Base-by-base conservation (phyloP, 768 basidiomycete species). In the Termitomyces bulborhizus region DNA sequence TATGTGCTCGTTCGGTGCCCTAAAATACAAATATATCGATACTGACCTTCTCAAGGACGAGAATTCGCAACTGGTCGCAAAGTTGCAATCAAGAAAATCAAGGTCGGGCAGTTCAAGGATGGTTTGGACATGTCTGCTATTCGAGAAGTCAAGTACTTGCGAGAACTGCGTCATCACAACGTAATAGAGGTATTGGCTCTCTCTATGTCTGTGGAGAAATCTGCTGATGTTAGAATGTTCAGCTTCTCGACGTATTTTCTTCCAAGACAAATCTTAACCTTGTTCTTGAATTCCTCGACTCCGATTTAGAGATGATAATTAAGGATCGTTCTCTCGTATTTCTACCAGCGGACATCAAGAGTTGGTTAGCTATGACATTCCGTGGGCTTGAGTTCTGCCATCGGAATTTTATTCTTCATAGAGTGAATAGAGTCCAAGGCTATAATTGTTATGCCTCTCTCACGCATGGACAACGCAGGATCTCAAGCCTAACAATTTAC, bases 121-220 rank as follows among this genome's bases (percentile, higher is more conserved):
- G 97, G 97, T 12, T 79, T 99, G 34, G 96, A 98, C 72, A 98
- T 99, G 94, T 96, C 93, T 58, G 97, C 97, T 55, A 86, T 99
- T 54, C 87, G 97, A 13, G 97, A 99, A 73, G 95, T 99, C 65
- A 98, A 97, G 70, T 98, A 94, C 68, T 76, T 99, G 55, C 85
- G 94, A 37, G 97, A 99, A 69, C 71, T 99, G 41, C 85, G 84
- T 56, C 97, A 99, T 73, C 88, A 88, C 55, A 98, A 98, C 65
- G 81, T 99, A 64, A 98, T 99, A 60, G 90, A 91, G 76, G 96
- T 90, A 56, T 34, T 76, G 65, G 11, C 9, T 24, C 24, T 52
- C 13, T 7, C 26, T 18, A 51, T 43, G 21, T 6, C 43, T 46
- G 18, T 26, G 29, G 16, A 7, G 21, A 21, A 18, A 36, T 24